Base-by-base conservation (phyloP, 306 rosid genomes). In the Quillaja saponaria region DNA sequence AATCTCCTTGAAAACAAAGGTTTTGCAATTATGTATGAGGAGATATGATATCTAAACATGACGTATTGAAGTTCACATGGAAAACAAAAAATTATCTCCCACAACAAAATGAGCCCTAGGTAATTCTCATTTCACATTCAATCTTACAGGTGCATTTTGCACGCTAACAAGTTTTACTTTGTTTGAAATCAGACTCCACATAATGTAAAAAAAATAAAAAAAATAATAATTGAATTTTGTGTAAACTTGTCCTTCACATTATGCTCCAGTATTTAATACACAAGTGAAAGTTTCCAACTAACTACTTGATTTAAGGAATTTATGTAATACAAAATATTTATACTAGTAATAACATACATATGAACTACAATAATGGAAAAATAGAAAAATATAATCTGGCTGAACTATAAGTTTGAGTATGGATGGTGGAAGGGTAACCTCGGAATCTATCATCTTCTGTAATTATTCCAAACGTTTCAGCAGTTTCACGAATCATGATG, bases 401-500 rank as follows among this genome's bases (percentile, higher is more conserved):
- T n/a, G n/a, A n/a, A n/a, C n/a, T n/a, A n/a, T n/a, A n/a, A n/a
- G n/a, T n/a, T n/a, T n/a, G n/a, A n/a, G n/a, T 61, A 57, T 39
- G 35, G 52, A 25, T 10, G 41, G 67, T 12, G 58, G 33, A 55
- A 55, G 37, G 63, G 55, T 58, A 80, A 92, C 99, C 96, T 72
- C 57, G 72, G 47, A 82, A 78, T 42, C 74, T 80, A 61, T 89
- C 58, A 62, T 84, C 81, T 72, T 80, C 76, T 5, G 94, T 84
- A 49, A 92, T 58, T 37, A 92, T 76, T 61, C 95, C 96, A 68
- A 89, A 89, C 2, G 86, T 72, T 81, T 92, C 95, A 12, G 91
- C 81, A 35, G 94, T 92, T 80, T 92, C 96, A 63, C 87, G 82
- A 63, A 89, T 86, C 87, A 92, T 75, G 65, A 88, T 81, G 31